phyloP scores from a whole-genome alignment of 495 filamentous ascomycete genomes.

The Hypoxylon intermedium region DNA sequence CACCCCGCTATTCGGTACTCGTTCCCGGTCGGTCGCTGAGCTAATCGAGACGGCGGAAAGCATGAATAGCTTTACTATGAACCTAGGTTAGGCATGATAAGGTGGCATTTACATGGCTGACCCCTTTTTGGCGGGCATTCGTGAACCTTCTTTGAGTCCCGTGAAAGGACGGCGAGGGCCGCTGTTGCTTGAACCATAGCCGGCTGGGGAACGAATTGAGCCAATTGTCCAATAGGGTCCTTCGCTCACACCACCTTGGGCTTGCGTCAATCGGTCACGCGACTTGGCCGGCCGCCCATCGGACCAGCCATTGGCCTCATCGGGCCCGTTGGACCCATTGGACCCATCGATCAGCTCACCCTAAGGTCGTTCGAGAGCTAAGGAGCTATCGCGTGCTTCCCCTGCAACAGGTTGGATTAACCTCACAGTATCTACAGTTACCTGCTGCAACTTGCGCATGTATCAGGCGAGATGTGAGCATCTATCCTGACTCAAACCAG shows the following conservation, averaged over 20 bases:
- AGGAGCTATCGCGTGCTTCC: conserved; percentile 34
- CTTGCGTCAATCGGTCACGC: conserved; percentile 39
- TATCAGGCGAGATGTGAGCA: conserved; percentile 15
- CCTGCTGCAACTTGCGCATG: background rate
- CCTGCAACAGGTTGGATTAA: conserved; percentile 1
- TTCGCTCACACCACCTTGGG: conserved; percentile 22
- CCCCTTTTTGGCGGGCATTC: conserved; percentile 21
- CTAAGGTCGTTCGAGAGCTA: conserved; percentile 35
- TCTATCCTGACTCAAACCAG: conserved; percentile 34
- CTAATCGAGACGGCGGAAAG: conserved; percentile 19
- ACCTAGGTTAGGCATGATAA: too few species aligned
- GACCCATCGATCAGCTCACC: conserved; percentile 40
- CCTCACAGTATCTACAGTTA: background rate
- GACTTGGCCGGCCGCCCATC: conserved; percentile 30
- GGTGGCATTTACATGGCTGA: background rate
- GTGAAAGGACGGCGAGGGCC: conserved; percentile 20
- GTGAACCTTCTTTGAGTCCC: conserved; percentile 32
- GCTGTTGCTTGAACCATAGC: conserved; percentile 12
- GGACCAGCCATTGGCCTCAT: too few species aligned
- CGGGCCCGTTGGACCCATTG: too few species aligned
- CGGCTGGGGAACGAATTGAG: conserved; percentile 12
- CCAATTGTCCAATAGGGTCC: conserved; percentile 36
- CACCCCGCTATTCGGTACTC: conserved; percentile 34
- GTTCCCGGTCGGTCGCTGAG: conserved; percentile 26
- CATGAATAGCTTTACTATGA: conserved; percentile 10